phyloP scores from a whole-genome alignment of 352 stramenopile species.

The Globisporangium spinosum region DNA sequence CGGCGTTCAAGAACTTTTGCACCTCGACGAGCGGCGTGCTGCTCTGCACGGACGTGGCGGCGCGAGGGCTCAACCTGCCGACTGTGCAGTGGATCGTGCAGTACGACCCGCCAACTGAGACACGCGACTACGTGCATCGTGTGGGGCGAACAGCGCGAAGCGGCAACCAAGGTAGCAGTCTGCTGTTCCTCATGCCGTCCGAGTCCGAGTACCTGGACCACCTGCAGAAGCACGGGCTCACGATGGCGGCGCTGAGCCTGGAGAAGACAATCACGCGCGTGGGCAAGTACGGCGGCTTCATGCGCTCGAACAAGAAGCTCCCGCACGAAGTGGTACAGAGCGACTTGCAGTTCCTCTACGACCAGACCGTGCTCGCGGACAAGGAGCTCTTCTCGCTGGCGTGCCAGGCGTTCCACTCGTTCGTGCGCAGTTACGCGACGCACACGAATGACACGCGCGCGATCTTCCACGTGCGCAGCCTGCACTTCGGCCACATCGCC shows the following conservation, averaged over 20 bases:
- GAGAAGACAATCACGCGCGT: constrained; percentile 81
- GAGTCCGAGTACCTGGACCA: constrained; percentile 94
- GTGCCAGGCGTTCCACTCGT: constrained; percentile 90
- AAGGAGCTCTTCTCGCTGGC: constrained; percentile 81
- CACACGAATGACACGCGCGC: constrained; percentile 87
- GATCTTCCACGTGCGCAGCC: constrained; percentile 91
- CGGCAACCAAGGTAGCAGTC: constrained; percentile 94
- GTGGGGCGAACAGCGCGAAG: constrained; percentile 98
- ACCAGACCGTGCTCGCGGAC: constrained; percentile 78
- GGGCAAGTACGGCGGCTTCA: constrained; percentile 51
- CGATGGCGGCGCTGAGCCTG: constrained; percentile 79
- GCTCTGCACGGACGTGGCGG: constrained; percentile 98
- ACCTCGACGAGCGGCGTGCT: constrained; percentile 89
- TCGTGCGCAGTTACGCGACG: constrained; percentile 91
- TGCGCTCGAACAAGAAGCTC: constrained; percentile 72
- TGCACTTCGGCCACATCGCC: constrained; percentile 93
- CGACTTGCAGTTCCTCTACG: constrained; percentile 81
- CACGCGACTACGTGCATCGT: constrained; percentile 98
- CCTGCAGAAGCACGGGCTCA: constrained; percentile 80
- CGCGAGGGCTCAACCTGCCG: constrained; percentile 96
- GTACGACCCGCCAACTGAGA: constrained; percentile 98
- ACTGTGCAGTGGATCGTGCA: constrained; percentile 97
- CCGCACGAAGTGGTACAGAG: constrained; percentile 76
- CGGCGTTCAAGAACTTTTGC: constrained; percentile 93
- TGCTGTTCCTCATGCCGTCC: constrained; percentile 97